These are phyloP conservation scores for Coprinopsis cinerea DNA, from an alignment of 768 basidiomycete species.

Conservation along the genomic window DNA sequence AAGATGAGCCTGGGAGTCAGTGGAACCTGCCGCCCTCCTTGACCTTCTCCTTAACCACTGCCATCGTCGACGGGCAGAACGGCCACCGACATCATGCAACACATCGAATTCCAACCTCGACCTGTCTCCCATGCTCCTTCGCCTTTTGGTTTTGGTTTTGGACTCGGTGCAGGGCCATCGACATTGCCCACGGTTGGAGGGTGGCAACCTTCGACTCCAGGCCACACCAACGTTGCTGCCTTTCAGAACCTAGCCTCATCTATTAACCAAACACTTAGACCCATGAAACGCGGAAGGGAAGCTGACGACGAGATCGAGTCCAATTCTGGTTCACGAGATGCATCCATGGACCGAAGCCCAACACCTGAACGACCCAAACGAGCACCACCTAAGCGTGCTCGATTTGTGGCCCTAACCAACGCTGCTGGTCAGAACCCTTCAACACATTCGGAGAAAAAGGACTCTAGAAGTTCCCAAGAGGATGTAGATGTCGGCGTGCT, in stretches of 20 bases:
- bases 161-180: constrained; percentile 40
- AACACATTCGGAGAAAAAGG: constrained; percentile 44
- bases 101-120: constrained; percentile 57
- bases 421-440: constrained; percentile 35
- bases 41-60: background rate
- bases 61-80: constrained; percentile 26
- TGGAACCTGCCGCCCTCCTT: constrained; percentile 5
- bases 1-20: background rate
- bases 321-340: constrained; percentile 39
- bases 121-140: constrained; percentile 56
- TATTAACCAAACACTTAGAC: constrained; percentile 30
- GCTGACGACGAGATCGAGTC: constrained; percentile 56
- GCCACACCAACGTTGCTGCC: constrained; percentile 43
- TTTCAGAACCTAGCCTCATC: constrained; percentile 53
- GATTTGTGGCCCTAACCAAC: constrained; percentile 31
- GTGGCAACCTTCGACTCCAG: constrained; percentile 40
- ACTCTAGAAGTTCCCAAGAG: constrained; percentile 33
- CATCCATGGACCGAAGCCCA: constrained; percentile 81
- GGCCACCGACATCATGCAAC: constrained; percentile 68
- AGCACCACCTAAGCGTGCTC: constrained; percentile 61
- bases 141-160: constrained; percentile 71
- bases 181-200: constrained; percentile 37
- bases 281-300: constrained; percentile 51
- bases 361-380: constrained; percentile 76
- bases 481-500: constrained; percentile 78